phyloP scores from a whole-genome alignment of 208 protist genomes.

The Trichomonas vaginalis region DNA sequence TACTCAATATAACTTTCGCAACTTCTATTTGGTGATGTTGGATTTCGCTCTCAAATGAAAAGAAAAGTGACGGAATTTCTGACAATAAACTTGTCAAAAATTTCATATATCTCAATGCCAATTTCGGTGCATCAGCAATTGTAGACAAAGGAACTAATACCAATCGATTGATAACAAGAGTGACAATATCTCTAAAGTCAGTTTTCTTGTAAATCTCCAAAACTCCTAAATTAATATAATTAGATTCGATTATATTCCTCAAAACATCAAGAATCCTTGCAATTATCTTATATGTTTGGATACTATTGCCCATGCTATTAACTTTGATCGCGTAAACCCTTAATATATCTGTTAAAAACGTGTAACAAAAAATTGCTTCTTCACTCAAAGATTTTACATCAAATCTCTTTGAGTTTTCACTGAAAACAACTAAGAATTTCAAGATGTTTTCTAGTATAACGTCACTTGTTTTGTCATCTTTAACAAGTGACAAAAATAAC shows the following conservation, averaged over 20 bases:
- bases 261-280: neutral
- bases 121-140: neutral
- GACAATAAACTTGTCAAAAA: neutral
- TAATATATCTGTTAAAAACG: neutral
- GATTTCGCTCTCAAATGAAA: neutral
- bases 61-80: neutral
- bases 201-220: neutral
- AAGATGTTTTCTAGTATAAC: neutral
- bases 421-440: neutral
- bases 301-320: neutral
- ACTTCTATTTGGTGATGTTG: neutral
- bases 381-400: neutral
- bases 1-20: neutral
- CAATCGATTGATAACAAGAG: neutral
- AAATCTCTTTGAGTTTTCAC: neutral
- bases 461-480: neutral
- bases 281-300: neutral
- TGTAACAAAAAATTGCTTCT: neutral
- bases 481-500: neutral
- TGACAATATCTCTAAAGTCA: neutral
- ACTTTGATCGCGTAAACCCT: neutral
- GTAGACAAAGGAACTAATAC: neutral
- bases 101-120: neutral
- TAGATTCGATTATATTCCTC: neutral
- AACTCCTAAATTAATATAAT: neutral